Evolutionary conservation across 176 grass and related monocot species (phyloP), one percentile per base, ranked within the genome.

Genomic region (Ampelocalamus luodianensis): DNA sequence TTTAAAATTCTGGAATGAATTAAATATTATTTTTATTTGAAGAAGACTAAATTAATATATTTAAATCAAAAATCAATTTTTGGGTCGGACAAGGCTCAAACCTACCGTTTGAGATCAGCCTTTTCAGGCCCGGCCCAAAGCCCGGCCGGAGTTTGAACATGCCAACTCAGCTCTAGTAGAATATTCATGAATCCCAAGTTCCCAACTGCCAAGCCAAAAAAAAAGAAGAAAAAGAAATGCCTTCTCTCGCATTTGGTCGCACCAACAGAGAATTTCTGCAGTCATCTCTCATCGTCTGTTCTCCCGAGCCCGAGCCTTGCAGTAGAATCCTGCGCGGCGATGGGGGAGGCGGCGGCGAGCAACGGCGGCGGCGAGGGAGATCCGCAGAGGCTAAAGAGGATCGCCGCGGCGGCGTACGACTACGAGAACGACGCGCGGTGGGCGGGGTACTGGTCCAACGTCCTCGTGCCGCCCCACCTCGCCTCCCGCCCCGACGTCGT

Each of bases 381-480:
- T 77, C 85, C 90, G 85, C 95, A 97, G 82, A 62, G 83, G 50
- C 77, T 95, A 65, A 95, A 93, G 89, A 85, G 83, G 83, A 88
- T 93, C 63, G 95, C 75, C 12, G 95, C 92, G 32, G 91, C 87
- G 81, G 83, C 85, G 85, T 98, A 95, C 87, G 91, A 98, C 78
- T 98, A 95, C 96, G 96, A 95, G 69, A 90, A 79, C 67, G 96
- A 98, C 66, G 73, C 91, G 38, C 91, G 96, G 88, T 98, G 96
- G 93, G 89, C 91, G 8, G 96, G 91, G n/a, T 98, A 95, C 93
- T 95, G 93, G 93, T 90, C 76, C 83, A 98, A 95, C 77, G 74
- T 98, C 80, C 88, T 95, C 79, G 66, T 95, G 4, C 93, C 96
- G 64, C 86, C 89, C 17, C 83, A 98, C 88, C 89, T 92, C 91